Percentiles rank a stretch among this genome's conserved stretches.
Evolutionary conservation across 805 yeast genomes (phyloP).

Genomic region (Wilhelminamyces savonicus): DNA sequence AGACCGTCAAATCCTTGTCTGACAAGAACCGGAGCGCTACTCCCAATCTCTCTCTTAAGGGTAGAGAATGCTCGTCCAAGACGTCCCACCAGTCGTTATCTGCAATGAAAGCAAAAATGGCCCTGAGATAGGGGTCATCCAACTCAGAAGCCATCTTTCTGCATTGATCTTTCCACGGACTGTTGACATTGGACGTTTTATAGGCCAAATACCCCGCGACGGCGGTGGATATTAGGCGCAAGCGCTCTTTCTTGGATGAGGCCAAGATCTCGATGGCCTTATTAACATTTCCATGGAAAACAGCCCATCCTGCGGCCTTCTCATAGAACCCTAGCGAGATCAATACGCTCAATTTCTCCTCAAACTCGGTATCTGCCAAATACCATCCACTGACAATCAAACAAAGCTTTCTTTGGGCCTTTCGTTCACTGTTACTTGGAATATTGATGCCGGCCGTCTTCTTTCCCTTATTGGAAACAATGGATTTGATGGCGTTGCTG

Average conservation of each 20-base stretch:
- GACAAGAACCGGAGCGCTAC: constrained; percentile 83
- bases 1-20: constrained; percentile 69
- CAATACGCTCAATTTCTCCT: constrained; percentile 54
- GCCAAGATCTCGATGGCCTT: constrained; percentile 77
- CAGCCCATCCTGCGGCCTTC: constrained; percentile 97
- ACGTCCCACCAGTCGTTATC: constrained; percentile 97
- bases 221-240: constrained; percentile 83
- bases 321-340: constrained; percentile 58
- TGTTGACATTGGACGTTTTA: constrained; percentile 50
- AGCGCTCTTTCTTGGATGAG: constrained; percentile 61
- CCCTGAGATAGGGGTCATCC: constrained; percentile 83
- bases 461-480: constrained; percentile 43
- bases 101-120: constrained; percentile 88
- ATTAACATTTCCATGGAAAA: constrained; percentile 82
- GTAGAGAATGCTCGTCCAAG: constrained; percentile 80
- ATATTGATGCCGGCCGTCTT: constrained; percentile 41
- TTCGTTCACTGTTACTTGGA: constrained; percentile 41
- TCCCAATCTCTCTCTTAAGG: constrained; percentile 82
- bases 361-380: constrained; percentile 68
- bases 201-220: constrained; percentile 62
- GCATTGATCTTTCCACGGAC: constrained; percentile 91
- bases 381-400: constrained; percentile 89
- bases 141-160: constrained; percentile 81
- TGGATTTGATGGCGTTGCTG: constrained; percentile 45
- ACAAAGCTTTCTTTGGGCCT: constrained; percentile 69